These are phyloP conservation scores for Hypsizygus marmoreus DNA, from an alignment of 768 basidiomycete species.

Conservation along the genomic window DNA sequence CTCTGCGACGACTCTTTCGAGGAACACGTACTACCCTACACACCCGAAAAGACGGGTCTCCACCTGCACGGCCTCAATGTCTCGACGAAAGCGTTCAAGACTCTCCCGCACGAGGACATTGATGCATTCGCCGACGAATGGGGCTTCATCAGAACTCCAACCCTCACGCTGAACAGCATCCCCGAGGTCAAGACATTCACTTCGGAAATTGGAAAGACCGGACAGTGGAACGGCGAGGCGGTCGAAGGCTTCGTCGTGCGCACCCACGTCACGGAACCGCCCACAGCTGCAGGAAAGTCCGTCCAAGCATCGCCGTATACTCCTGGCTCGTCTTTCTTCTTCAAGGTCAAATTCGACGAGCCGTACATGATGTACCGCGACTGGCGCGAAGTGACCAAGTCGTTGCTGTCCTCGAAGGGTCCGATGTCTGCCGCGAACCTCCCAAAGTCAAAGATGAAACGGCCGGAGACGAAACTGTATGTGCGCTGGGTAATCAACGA, in stretches of 20 bases:
- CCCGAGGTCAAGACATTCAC: slow-evolving; percentile 75
- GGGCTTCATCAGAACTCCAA: slow-evolving; percentile 86
- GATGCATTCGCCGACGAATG: slow-evolving; percentile 84
- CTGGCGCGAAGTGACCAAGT: slow-evolving; percentile 93
- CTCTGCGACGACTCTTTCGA: slow-evolving; percentile 98
- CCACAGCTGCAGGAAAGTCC: slow-evolving; percentile 28
- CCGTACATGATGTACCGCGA: slow-evolving; percentile 99
- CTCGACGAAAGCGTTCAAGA: slow-evolving; percentile 65
- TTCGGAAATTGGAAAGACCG: slow-evolving; percentile 60
- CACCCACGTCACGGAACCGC: slow-evolving; percentile 56
- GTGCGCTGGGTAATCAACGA: slow-evolving; percentile 81
- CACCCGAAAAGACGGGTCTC: slow-evolving; percentile 81
- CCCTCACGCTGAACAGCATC: slow-evolving; percentile 58
- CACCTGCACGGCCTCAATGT: slow-evolving; percentile 92
- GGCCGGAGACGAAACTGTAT: slow-evolving; percentile 79
- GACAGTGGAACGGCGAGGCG: slow-evolving; percentile 80
- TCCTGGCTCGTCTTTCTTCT: slow-evolving; percentile 88
- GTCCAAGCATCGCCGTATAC: slow-evolving; percentile 62
- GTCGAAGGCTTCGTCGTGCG: slow-evolving; percentile 97
- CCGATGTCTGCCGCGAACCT: slow-evolving; percentile 37
- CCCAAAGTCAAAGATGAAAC: slow-evolving; percentile 67
- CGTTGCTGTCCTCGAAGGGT: slow-evolving; percentile 47
- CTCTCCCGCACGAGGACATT: slow-evolving; percentile 66
- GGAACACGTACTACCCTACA: slow-evolving; percentile 89
- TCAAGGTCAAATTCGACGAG: slow-evolving; percentile 99